Conservation (phyloP, 345 rosid species). For the Psidium guajava region DNA sequence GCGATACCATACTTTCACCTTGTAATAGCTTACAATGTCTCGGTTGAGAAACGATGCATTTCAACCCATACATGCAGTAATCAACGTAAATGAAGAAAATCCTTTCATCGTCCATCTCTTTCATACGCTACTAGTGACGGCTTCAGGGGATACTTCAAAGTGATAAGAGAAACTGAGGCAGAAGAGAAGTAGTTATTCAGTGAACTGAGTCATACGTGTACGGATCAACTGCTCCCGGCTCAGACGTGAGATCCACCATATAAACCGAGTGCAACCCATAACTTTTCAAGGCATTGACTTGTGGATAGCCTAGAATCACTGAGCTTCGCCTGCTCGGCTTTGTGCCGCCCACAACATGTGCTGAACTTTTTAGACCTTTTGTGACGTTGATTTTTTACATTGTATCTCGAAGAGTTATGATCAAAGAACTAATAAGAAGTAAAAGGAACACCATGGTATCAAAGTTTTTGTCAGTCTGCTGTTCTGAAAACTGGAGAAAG, state of each 20-base stretch:
- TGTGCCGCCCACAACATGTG: neutral
- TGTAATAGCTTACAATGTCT: neutral
- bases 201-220: neutral
- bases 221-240: too few species aligned
- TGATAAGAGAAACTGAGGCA: neutral
- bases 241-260: neutral
- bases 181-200: neutral
- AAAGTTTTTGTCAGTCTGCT: neutral
- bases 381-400: neutral
- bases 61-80: neutral
- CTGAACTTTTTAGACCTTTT: neutral
- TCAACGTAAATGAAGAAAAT: neutral
- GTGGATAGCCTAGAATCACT: neutral
- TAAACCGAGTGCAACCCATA: neutral
- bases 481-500: neutral
- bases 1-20: neutral
- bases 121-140: neutral
- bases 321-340: neutral
- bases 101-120: neutral
- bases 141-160: neutral
- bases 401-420: neutral
- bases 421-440: neutral
- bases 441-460: neutral
- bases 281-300: neutral
- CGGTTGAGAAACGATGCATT: neutral